These are phyloP conservation scores for Tetrahymena elliotti DNA, from an alignment of 73 alveolate genomes.

Conservation along the genomic window DNA sequence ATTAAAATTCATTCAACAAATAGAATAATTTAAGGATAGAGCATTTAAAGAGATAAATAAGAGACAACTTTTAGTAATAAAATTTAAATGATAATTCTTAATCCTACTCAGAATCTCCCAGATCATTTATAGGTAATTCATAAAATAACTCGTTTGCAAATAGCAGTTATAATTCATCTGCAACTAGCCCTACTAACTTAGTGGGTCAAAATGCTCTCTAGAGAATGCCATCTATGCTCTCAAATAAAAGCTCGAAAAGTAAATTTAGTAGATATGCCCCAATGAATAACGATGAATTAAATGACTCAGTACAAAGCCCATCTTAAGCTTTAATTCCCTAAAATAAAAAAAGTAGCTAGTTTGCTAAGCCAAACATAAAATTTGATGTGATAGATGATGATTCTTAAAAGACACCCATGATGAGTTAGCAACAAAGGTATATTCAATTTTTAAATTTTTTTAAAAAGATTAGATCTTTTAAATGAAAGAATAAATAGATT, in stretches of 20 bases:
- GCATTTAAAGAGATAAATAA: background rate
- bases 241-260: background rate
- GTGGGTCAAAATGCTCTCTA: background rate
- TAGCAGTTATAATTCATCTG: background rate
- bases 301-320: background rate
- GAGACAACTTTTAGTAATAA: background rate
- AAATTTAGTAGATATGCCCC: background rate
- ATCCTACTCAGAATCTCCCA: background rate
- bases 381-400: background rate
- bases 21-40: background rate
- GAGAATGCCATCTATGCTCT: background rate
- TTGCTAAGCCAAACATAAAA: background rate
- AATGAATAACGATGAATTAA: background rate
- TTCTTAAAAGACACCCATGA: background rate
- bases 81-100: background rate
- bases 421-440: background rate
- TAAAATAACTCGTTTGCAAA: background rate
- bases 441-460: too few relatives aligned
- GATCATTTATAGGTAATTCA: background rate
- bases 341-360: background rate
- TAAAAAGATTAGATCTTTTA: too few relatives aligned
- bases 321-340: background rate
- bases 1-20: background rate
- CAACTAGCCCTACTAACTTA: background rate
- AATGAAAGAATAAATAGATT: too few relatives aligned